Percentiles rank a stretch among this genome's conserved stretches.
Conservation (phyloP, 2,329 filamentous ascomycete species). For the Bisporella sp. region DNA sequence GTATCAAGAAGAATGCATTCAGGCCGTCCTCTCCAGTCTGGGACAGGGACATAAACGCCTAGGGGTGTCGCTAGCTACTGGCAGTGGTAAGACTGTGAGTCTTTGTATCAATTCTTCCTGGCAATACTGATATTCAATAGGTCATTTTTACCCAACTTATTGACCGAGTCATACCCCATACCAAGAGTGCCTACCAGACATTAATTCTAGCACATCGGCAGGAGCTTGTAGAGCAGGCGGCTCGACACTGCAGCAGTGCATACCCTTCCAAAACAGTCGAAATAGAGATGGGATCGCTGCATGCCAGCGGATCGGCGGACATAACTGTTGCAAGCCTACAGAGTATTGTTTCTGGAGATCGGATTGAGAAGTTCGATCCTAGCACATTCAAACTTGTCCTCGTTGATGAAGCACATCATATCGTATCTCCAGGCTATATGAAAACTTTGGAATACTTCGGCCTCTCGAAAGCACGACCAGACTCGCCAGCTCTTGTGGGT, state of each 20-base stretch:
- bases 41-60: conserved; percentile 68
- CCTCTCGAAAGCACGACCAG: conserved; percentile 43
- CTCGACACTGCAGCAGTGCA: conserved; percentile 69
- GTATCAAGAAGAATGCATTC: conserved; percentile 90
- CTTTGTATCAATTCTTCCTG: neutral
- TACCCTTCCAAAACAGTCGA: conserved; percentile 80
- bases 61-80: conserved; percentile 80
- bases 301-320: conserved; percentile 74
- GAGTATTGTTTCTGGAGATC: conserved; percentile 69
- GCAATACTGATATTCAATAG: conserved; percentile 33
- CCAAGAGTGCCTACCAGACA: conserved; percentile 60
- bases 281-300: conserved; percentile 79
- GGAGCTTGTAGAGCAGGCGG: conserved; percentile 92
- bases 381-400: conserved; percentile 78
- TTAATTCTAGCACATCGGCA: conserved; percentile 87
- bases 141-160: conserved; percentile 97
- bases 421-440: conserved; percentile 78
- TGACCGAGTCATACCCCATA: conserved; percentile 57
- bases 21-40: conserved; percentile 66
- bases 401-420: conserved; percentile 96
- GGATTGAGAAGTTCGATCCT: conserved; percentile 79
- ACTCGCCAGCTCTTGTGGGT: conserved; percentile 67
- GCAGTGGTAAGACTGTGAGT: conserved; percentile 77
- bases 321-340: conserved; percentile 90
- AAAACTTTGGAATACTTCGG: conserved; percentile 72